A percentile compares a stretch with the other conserved stretches of the same genome.
phyloP scores from a whole-genome alignment of 2,329 filamentous ascomycete genomes.

The Ophiocordyceps camponoti-saundersi region DNA sequence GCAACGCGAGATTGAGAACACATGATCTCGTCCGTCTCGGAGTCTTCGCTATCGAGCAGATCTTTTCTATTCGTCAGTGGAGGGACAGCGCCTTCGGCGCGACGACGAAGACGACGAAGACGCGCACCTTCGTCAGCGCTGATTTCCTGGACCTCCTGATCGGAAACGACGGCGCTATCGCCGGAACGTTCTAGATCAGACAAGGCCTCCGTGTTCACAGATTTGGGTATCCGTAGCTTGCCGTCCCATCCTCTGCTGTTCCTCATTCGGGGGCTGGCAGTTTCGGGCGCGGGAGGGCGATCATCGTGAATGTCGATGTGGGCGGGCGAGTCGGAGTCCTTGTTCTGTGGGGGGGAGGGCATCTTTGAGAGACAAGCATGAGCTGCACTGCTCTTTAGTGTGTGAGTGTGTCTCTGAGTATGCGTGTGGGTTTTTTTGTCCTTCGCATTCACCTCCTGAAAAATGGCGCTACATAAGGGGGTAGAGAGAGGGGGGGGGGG shows the following conservation, averaged over 20 bases:
- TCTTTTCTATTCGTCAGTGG: conserved; percentile 22
- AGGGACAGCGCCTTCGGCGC: neutral
- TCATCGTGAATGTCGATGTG: conserved; percentile 34
- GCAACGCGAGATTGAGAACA: conserved; percentile 74
- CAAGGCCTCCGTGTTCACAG: conserved; percentile 60
- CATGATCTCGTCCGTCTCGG: conserved; percentile 61
- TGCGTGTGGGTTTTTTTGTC: neutral
- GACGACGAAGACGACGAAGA: neutral
- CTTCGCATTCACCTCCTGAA: no score
- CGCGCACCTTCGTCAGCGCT: conserved; percentile 60
- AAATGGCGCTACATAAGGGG: no score
- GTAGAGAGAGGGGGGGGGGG: no score
- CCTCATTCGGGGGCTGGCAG: conserved; percentile 29
- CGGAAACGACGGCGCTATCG: conserved; percentile 47
- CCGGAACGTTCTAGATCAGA: conserved; percentile 76
- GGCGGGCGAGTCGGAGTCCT: conserved; percentile 17
- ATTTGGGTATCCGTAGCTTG: conserved; percentile 57
- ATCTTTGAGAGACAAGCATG: conserved; percentile 13
- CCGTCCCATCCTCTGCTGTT: conserved; percentile 68
- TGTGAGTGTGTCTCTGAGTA: no score
- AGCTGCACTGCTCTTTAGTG: neutral
- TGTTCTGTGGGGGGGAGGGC: conserved; percentile 19
- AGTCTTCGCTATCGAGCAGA: conserved; percentile 41
- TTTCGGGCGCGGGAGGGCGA: conserved; percentile 20
- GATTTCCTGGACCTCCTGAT: conserved; percentile 66